These are phyloP conservation scores for Rugonectria rugulosa DNA, from an alignment of 2,329 filamentous ascomycete genomes.

Conservation along the genomic window DNA sequence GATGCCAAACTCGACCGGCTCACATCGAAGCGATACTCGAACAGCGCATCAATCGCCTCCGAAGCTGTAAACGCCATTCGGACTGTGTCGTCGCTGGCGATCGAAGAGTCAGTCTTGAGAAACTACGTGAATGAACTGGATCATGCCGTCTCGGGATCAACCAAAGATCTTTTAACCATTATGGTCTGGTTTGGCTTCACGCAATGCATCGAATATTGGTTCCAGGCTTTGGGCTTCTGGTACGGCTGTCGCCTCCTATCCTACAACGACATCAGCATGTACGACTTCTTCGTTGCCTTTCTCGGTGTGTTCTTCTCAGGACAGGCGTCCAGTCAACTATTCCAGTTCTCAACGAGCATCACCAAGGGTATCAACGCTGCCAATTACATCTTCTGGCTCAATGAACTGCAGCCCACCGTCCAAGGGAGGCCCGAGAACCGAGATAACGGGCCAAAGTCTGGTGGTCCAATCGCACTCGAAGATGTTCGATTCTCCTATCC, in stretches of 20 bases:
- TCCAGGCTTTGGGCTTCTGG: constrained; percentile 53
- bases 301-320: constrained; percentile 57
- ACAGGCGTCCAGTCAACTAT: constrained; percentile 50
- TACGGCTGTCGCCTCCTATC: constrained; percentile 48
- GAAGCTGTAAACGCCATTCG: constrained; percentile 51
- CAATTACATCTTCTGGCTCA: constrained; percentile 60
- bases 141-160: constrained; percentile 39
- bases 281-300: constrained; percentile 59
- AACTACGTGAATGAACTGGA: constrained; percentile 44
- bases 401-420: constrained; percentile 50
- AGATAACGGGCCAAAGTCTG: constrained; percentile 45
- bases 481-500: constrained; percentile 72
- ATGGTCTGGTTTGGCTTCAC: constrained; percentile 49
- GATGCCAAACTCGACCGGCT: constrained; percentile 50
- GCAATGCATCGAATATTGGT: constrained; percentile 48
- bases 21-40: constrained; percentile 44
- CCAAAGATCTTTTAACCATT: constrained; percentile 42
- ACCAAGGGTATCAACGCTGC: constrained; percentile 58
- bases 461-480: constrained; percentile 54
- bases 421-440: constrained; percentile 51
- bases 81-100: constrained; percentile 52
- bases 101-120: constrained; percentile 46
- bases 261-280: constrained; percentile 58
- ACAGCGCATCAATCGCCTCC: constrained; percentile 52
- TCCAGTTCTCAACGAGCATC: constrained; percentile 59